phyloP scores from a whole-genome alignment of 2,329 filamentous ascomycete genomes.

The Nothomitra cinnamomea region DNA sequence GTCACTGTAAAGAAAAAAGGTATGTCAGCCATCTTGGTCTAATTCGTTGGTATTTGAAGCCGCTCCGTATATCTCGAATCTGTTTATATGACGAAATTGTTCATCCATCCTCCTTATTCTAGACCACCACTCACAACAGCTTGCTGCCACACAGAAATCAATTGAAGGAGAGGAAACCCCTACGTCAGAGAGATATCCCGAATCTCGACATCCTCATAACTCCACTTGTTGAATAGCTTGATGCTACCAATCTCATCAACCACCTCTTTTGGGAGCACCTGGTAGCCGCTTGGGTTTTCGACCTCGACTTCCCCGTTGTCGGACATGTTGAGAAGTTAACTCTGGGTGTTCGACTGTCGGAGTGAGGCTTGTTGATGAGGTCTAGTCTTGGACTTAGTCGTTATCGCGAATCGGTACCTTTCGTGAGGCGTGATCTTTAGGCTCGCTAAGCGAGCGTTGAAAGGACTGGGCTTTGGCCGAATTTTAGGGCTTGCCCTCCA shows the following conservation, averaged over 20 bases:
- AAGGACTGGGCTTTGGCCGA: neutral
- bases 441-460: neutral
- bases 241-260: conserved; percentile 74
- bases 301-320: conserved; percentile 89
- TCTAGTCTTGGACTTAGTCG: neutral
- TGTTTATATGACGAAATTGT: neutral
- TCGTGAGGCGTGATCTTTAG: neutral
- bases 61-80: neutral
- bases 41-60: conserved; percentile 6
- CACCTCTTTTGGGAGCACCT: conserved; percentile 86
- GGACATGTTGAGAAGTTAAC: conserved; percentile 55
- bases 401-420: no score
- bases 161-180: conserved; percentile 27
- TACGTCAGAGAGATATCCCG: conserved; percentile 99
- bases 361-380: neutral
- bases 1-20: conserved; percentile 47
- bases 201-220: conserved; percentile 98
- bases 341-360: neutral
- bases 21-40: conserved; percentile 16
- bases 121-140: neutral
- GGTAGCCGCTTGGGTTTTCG: conserved; percentile 56
- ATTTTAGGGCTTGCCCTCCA: neutral
- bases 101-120: neutral
- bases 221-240: conserved; percentile 98
- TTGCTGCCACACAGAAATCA: neutral